Conservation (phyloP, 2,329 filamentous ascomycete species). For the Colletotrichum sp. region DNA sequence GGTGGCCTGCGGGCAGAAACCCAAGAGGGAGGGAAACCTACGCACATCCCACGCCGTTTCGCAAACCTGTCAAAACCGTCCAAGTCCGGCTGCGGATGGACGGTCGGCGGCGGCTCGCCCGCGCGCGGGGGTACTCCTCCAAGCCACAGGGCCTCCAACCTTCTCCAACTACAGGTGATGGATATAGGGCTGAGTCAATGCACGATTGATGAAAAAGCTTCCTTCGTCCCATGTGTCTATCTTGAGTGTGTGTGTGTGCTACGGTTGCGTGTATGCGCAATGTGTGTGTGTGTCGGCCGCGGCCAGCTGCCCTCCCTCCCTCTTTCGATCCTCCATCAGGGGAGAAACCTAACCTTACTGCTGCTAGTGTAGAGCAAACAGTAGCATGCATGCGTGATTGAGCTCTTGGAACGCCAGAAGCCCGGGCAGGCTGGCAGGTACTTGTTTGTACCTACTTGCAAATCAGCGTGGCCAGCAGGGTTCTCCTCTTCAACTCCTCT, state of each 20-base stretch:
- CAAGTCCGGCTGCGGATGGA: background rate
- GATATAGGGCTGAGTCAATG: conserved; percentile 10
- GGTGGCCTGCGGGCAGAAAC: background rate
- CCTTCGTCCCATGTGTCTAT: background rate
- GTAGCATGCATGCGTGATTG: background rate
- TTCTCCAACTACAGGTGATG: background rate
- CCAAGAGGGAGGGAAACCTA: background rate
- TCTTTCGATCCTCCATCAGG: background rate
- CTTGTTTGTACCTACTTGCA: background rate
- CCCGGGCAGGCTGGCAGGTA: background rate
- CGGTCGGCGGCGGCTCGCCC: background rate
- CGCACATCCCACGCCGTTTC: background rate
- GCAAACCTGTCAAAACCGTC: background rate
- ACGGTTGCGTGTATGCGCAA: background rate
- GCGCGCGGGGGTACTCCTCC: background rate
- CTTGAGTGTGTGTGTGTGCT: background rate
- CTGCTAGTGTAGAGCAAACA: background rate
- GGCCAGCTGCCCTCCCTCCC: background rate
- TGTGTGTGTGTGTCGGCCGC: background rate
- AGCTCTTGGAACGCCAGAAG: background rate
- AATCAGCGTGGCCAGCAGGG: background rate
- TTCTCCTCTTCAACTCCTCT: background rate
- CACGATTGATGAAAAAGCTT: background rate
- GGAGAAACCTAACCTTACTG: background rate
- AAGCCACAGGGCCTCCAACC: background rate